Evolutionary conservation across 108 stramenopile species (phyloP), one percentile per base, ranked within the genome.

Genomic region (Nitzschia inconspicua): DNA sequence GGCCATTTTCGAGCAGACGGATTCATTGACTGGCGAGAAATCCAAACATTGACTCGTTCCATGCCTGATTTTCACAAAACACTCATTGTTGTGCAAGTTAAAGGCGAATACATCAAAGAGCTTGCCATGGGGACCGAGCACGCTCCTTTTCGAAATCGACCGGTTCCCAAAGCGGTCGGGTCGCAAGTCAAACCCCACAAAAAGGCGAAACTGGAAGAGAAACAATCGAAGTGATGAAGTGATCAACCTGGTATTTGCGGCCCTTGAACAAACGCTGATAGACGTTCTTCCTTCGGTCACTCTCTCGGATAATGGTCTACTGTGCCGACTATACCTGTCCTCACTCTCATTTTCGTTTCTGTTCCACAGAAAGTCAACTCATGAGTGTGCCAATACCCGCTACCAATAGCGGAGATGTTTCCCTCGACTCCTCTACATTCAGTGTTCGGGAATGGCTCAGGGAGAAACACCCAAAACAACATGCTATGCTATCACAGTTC

Each of bases 31-130:
- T 94, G 88, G 88, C 77, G 83, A 47, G 71, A 60, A 39, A 67
- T 94, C 32, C 93, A 94, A 54, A 78, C 80, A 5, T 71, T 94
- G 26, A 85, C 75, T 11, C 70, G 89, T 57, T 83, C 79, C 37
- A 90, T 94, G 89, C 81, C 86, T 32, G 80, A 81, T 65, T 74
- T 86, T 41, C 87, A 89, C 70, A 94, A 94, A 62, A 88, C 88
- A 26, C 62, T 94, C 26, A 86, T 94, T 29, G 35, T 94, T 16
- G 87, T 79, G 3, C 35, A 74, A 23, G 77, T 81, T 13, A 65
- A 29, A 20, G 55, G 30, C 9, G 68, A 64, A 10, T 28, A 28
- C 47, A 14, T 42, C 16, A 66, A 93, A 26, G 93, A 94, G 68
- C 58, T 94, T 48, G 89, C 89, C 8, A 72, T 94, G 18, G 75